Base-by-base conservation (phyloP, 352 stramenopile species). In the Phytophthora ohioensis region DNA sequence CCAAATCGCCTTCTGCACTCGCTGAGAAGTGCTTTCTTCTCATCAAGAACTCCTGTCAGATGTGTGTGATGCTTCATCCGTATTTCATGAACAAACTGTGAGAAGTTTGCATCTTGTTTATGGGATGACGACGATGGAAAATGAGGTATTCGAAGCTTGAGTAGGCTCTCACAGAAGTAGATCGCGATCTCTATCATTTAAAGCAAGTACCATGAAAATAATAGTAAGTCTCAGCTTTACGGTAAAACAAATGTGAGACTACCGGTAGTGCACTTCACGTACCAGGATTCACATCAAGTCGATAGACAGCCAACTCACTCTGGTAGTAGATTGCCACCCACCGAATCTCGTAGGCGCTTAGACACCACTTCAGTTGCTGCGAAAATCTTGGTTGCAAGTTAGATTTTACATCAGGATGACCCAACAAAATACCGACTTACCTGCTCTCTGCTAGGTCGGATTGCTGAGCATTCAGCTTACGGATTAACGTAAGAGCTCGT, bases 241-340 rank as follows among this genome's bases (percentile, higher is more conserved):
- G 42, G 4, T 11, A 34, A 32, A 1, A 8, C n/a, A 27, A 30
- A 32, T 36, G n/a, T 53, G 39, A 45, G 9, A 45, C 42, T 48
- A 27, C 21, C 21, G 21, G 9, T 48, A 10, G 15, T 32, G 15
- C 17, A 17, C 17, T 46, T 27, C 1, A 54, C 21, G 17, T 67
- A 91, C 84, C 82, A 55, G 78, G 72, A 15, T 87, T 71, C 17
- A 71, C 80, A 59, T 88, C 80, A 4, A 87, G 62, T 13, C 83
- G 81, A 34, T 84, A 87, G 10, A 88, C 59, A 2, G 59, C 74
- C 30, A 80, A 64, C 42, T 92, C 84, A 35, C 73, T 79, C 27
- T 73, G 71, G 42, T 73, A 84, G 51, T 81, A 72, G 10, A 88
- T 66, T 1, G 79, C 74, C 58, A 42, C 73, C 84, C 84, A 92